Evolutionary conservation across 2,329 filamentous ascomycete genomes (phyloP).

Genomic region (Pochonia chlamydosporia): DNA sequence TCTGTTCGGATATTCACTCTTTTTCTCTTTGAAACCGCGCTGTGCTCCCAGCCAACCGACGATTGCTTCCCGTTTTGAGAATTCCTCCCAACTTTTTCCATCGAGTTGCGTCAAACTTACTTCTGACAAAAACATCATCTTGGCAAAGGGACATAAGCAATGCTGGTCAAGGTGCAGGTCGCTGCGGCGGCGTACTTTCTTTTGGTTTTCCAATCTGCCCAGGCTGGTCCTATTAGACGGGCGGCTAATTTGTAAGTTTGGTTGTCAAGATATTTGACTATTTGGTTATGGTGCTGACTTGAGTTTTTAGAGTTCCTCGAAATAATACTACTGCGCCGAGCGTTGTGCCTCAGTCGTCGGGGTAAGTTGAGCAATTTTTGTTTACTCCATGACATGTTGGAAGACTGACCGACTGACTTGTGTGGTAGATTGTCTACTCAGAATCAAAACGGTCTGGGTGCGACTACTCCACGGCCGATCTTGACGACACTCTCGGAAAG

Average conservation of each 20-base stretch:
- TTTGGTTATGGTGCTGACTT: too few species aligned
- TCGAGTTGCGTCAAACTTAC: not conserved
- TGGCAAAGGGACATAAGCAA: not conserved
- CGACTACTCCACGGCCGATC: not conserved
- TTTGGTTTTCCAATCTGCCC: constrained; percentile 20
- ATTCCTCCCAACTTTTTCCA: not conserved
- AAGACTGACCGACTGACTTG: not conserved
- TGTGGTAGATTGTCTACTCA: not conserved
- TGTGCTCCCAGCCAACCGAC: not conserved
- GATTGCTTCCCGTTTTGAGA: not conserved
- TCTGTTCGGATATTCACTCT: not conserved
- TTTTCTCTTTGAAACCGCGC: not conserved
- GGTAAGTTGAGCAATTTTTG: not conserved
- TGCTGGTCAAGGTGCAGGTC: constrained; percentile 9
- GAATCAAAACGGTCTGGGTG: not conserved
- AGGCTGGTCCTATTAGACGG: constrained; percentile 31
- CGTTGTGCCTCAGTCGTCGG: not conserved
- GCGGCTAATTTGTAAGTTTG: constrained; percentile 23
- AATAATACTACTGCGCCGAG: not conserved
- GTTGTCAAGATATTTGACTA: too few species aligned
- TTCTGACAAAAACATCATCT: not conserved
- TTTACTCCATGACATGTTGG: not conserved
- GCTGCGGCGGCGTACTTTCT: constrained; percentile 20
- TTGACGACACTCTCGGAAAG: not conserved
- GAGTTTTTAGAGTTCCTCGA: not conserved